Evolutionary conservation across 2,329 filamentous ascomycete genomes (phyloP).

Genomic region (Pyrenophora graminea): DNA sequence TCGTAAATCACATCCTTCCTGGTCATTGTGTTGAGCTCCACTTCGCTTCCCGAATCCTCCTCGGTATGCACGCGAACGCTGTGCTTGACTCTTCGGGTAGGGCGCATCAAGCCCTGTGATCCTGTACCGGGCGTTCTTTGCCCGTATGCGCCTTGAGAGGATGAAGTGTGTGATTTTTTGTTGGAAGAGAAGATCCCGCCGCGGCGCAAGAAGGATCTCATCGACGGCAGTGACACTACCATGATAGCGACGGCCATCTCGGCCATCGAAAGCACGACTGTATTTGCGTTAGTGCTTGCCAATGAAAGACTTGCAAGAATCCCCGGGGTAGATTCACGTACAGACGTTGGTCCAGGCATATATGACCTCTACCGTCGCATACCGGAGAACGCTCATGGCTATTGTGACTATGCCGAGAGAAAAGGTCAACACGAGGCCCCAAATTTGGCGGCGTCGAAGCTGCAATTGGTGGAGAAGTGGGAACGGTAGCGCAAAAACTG

Average conservation of each 20-base stretch:
- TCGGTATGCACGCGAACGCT: conserved; percentile 13
- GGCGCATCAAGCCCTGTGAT: conserved; percentile 12
- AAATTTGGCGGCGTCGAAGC: conserved; percentile 25
- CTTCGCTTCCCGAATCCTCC: conserved; percentile 29
- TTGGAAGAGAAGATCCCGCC: conserved; percentile 25
- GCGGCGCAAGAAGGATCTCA: conserved; percentile 28
- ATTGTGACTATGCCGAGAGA: conserved; percentile 29
- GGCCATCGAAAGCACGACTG: conserved; percentile 33
- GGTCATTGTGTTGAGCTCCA: conserved; percentile 23
- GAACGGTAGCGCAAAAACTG: conserved; percentile 30
- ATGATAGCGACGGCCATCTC: conserved; percentile 34
- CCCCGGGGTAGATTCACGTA: conserved; percentile 11
- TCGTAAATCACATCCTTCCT: conserved; percentile 31
- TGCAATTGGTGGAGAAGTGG: conserved; percentile 27
- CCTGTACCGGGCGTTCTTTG: conserved; percentile 12
- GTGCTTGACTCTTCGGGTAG: conserved; percentile 13
- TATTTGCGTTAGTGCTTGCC: conserved; percentile 1
- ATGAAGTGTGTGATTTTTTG: conserved; percentile 20
- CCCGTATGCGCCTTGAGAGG: conserved; percentile 11
- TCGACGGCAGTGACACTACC: conserved; percentile 30
- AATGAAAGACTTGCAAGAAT: not conserved
- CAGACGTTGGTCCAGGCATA: conserved; percentile 33
- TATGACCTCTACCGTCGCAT: conserved; percentile 26
- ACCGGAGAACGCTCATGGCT: conserved; percentile 27
- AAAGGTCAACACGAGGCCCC: conserved; percentile 30